phyloP scores from a whole-genome alignment of 805 yeast species.

The Yarrowia sp. region DNA sequence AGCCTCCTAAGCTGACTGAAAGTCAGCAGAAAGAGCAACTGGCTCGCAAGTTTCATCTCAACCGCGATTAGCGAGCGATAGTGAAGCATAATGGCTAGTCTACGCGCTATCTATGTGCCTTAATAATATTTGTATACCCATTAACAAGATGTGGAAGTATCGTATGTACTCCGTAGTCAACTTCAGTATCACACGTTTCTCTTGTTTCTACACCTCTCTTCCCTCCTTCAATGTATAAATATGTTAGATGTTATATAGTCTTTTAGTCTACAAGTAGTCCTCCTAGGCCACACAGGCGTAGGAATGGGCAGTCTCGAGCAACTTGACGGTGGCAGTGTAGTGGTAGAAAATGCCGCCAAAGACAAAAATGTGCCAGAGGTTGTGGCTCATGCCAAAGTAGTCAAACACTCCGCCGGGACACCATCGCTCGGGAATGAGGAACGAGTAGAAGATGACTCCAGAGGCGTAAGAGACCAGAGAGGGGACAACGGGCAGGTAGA shows the following conservation, averaged over 20 bases:
- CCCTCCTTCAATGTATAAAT: neutral
- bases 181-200: no score
- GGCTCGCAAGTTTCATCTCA: constrained; percentile 5
- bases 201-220: no score
- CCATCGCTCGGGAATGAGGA: constrained; percentile 87
- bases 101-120: neutral
- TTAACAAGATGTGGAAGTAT: no score
- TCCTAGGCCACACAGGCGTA: constrained; percentile 22
- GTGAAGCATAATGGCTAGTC: neutral
- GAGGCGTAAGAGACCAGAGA: constrained; percentile 75
- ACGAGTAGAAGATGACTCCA: constrained; percentile 89
- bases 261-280: neutral
- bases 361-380: constrained; percentile 93
- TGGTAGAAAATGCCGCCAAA: constrained; percentile 90
- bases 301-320: constrained; percentile 58
- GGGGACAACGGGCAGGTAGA: constrained; percentile 73
- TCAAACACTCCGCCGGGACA: constrained; percentile 51
- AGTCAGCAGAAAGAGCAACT: neutral
- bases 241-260: constrained; percentile 22
- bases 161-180: no score
- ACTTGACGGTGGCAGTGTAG: constrained; percentile 75
- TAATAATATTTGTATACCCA: no score
- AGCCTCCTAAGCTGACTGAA: neutral
- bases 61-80: neutral
- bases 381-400: constrained; percentile 85